These are phyloP conservation scores for Artemisia annua DNA, from an alignment of 129 eudicot species.

Conservation along the genomic window DNA sequence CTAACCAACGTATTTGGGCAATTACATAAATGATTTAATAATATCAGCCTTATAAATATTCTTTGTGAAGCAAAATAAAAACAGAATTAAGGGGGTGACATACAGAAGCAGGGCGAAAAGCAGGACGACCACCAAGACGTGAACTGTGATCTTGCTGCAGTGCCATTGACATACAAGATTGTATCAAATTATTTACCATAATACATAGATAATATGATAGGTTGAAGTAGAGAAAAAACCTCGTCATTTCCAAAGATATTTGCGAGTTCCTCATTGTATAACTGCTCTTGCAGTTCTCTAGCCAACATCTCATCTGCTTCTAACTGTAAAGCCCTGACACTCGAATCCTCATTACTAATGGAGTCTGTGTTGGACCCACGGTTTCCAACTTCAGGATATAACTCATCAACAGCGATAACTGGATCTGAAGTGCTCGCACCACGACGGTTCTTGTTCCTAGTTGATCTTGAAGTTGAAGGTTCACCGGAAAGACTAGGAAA, in stretches of 20 bases:
- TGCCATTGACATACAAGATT: slow-evolving; percentile 25
- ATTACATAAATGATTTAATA: not conserved
- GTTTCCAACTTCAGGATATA: slow-evolving; percentile 41
- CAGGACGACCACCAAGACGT: slow-evolving; percentile 42
- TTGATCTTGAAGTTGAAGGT: slow-evolving; percentile 42
- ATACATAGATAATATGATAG: not conserved
- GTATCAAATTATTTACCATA: not conserved
- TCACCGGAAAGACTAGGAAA: slow-evolving; percentile 41
- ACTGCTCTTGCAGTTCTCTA: slow-evolving; percentile 90
- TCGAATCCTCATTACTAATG: slow-evolving; percentile 39
- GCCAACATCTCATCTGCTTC: slow-evolving; percentile 93
- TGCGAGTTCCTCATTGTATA: slow-evolving; percentile 61
- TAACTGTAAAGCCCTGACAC: slow-evolving; percentile 65
- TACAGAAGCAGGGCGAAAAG: slow-evolving; percentile 61
- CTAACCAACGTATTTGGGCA: not conserved
- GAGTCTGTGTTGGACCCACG: slow-evolving; percentile 28
- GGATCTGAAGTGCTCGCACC: slow-evolving; percentile 28
- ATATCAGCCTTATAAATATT: slow-evolving; percentile 16
- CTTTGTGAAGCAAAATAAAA: not conserved
- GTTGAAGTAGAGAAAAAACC: slow-evolving; percentile 38
- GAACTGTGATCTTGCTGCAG: slow-evolving; percentile 51
- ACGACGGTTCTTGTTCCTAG: slow-evolving; percentile 32
- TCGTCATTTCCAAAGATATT: slow-evolving; percentile 44
- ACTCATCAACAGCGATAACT: slow-evolving; percentile 50
- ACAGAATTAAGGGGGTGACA: slow-evolving; percentile 13